phyloP scores from a whole-genome alignment of 345 rosid species.

The Melastoma malabathricum region DNA sequence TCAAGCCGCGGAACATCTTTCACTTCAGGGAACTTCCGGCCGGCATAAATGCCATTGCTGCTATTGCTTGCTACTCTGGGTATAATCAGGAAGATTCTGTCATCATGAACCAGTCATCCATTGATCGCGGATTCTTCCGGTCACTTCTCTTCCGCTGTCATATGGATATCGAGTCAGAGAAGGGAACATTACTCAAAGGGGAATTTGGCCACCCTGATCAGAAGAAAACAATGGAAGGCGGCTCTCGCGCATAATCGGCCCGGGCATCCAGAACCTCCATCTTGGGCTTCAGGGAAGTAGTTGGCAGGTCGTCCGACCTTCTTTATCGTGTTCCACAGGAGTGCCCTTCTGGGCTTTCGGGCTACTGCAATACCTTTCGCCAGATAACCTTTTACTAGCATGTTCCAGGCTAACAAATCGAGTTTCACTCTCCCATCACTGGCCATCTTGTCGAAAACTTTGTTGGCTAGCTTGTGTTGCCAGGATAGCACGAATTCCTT shows the following conservation, averaged over 20 bases:
- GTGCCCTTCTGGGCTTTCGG: conserved; percentile 93
- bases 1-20: too few relatives aligned
- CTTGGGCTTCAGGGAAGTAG: conserved; percentile 53
- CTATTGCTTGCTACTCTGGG: too few relatives aligned
- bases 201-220: too few relatives aligned
- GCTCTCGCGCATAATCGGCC: conserved; percentile 88
- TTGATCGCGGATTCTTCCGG: too few relatives aligned
- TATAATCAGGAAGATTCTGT: too few relatives aligned
- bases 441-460: conserved; percentile 83
- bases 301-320: conserved; percentile 8
- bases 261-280: conserved; percentile 56
- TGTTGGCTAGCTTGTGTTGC: conserved; percentile 77
- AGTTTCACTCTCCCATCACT: conserved; percentile 61
- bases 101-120: too few relatives aligned
- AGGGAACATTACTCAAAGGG: too few relatives aligned
- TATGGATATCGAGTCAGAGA: too few relatives aligned
- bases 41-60: too few relatives aligned
- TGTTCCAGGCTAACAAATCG: conserved; percentile 38
- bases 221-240: too few relatives aligned
- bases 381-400: conserved; percentile 68
- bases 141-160: too few relatives aligned
- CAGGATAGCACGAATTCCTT: conserved; percentile 77
- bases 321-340: conserved; percentile 79
- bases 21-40: too few relatives aligned
- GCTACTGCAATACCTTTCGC: conserved; percentile 72